Conservation (phyloP, 192 early-diverging fungal genomes). For the Coemansia erecta region DNA sequence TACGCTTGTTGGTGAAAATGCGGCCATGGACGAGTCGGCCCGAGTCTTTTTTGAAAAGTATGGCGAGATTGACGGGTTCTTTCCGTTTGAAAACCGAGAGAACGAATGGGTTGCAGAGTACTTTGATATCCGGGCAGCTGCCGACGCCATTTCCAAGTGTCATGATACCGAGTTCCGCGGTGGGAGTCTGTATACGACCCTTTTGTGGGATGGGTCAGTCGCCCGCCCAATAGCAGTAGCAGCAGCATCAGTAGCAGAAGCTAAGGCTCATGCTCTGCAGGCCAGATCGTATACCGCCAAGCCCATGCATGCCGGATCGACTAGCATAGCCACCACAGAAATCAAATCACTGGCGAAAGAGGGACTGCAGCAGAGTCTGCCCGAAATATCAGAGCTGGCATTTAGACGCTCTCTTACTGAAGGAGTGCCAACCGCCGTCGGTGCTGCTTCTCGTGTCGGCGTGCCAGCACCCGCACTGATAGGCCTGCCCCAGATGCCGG, state of each 20-base stretch:
- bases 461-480: too few relatives aligned
- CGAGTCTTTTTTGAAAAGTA: constrained; percentile 16
- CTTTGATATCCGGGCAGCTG: constrained; percentile 27
- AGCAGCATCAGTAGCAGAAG: not conserved
- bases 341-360: too few relatives aligned
- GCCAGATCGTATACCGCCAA: too few relatives aligned
- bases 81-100: constrained; percentile 7
- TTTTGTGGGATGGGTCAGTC: constrained; percentile 32
- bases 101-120: constrained; percentile 40
- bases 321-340: too few relatives aligned
- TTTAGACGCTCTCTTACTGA: too few relatives aligned
- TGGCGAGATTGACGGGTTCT: constrained; percentile 24
- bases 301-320: too few relatives aligned
- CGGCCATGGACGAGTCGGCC: constrained; percentile 13
- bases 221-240: not conserved
- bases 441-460: too few relatives aligned
- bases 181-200: constrained; percentile 25
- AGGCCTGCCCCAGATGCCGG: not conserved
- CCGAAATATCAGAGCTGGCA: too few relatives aligned
- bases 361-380: too few relatives aligned
- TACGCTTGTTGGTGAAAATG: constrained; percentile 11
- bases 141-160: constrained; percentile 10
- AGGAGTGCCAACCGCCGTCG: too few relatives aligned
- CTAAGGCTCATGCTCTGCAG: not conserved
- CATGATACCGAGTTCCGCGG: constrained; percentile 7